These are phyloP conservation scores for Aspergillus japonicus DNA, from an alignment of 2,329 filamentous ascomycete species.

Conservation along the genomic window DNA sequence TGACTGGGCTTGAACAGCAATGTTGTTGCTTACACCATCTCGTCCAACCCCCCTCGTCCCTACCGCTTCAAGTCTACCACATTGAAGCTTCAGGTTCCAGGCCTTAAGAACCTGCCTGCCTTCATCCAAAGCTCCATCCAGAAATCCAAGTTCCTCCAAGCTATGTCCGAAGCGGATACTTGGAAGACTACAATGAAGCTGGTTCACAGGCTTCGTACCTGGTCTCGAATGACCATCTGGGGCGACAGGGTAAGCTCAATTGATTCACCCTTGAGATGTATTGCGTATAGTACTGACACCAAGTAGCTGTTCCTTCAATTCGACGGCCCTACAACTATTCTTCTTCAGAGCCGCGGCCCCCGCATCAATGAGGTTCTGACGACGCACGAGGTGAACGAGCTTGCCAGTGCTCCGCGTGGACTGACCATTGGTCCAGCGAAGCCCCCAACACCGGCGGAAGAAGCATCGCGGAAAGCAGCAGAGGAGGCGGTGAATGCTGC, in stretches of 20 bases:
- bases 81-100: conserved; percentile 75
- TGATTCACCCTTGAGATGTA: not conserved
- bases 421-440: conserved; percentile 60
- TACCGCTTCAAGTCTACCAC: conserved; percentile 81
- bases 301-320: conserved; percentile 79
- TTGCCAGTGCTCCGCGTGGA: conserved; percentile 78
- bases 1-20: conserved; percentile 54
- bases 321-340: conserved; percentile 77
- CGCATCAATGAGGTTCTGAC: conserved; percentile 76
- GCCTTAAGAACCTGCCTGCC: conserved; percentile 56
- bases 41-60: conserved; percentile 69
- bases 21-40: conserved; percentile 84
- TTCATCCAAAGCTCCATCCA: conserved; percentile 69
- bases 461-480: conserved; percentile 20
- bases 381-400: conserved; percentile 79
- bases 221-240: conserved; percentile 80
- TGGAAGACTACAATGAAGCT: conserved; percentile 70
- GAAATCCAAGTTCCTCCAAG: conserved; percentile 69
- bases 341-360: conserved; percentile 84
- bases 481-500: conserved; percentile 25
- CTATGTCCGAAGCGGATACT: conserved; percentile 67
- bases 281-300: conserved; percentile 2
- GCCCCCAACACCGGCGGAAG: conserved; percentile 12
- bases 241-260: conserved; percentile 67
- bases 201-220: conserved; percentile 70